These are phyloP conservation scores for Solanum microdontum DNA, from an alignment of 257 asterid species.

Conservation along the genomic window DNA sequence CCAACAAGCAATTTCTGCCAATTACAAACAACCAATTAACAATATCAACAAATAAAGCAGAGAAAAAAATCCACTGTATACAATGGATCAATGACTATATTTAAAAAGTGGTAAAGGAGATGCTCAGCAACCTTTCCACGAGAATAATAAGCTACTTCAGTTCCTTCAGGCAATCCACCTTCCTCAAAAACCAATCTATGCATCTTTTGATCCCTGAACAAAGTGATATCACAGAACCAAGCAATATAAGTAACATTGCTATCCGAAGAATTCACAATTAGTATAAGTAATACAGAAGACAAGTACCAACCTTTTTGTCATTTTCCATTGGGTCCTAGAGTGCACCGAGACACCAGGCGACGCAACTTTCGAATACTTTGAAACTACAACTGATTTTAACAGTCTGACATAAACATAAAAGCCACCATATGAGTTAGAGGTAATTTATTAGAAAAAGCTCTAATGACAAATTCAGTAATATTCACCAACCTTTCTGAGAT, in stretches of 20 bases:
- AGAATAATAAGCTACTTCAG: constrained; percentile 85
- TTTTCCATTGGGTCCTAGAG: constrained; percentile 52
- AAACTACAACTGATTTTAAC: constrained; percentile 15
- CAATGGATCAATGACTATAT: background rate
- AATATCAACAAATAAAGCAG: background rate
- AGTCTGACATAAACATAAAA: constrained; percentile 34
- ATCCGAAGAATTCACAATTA: background rate
- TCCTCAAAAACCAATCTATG: constrained; percentile 83
- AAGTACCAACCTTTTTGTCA: constrained; percentile 72
- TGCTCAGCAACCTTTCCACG: constrained; percentile 69
- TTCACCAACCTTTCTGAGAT: constrained; percentile 53
- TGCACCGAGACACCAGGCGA: constrained; percentile 31
- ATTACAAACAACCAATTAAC: constrained; percentile 11
- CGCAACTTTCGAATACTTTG: constrained; percentile 32
- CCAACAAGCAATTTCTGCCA: constrained; percentile 81
- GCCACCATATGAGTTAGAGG: background rate
- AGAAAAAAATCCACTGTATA: background rate
- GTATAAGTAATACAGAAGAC: background rate
- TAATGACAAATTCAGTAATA: background rate
- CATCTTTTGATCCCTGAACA: constrained; percentile 80
- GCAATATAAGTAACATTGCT: background rate
- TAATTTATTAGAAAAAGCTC: background rate
- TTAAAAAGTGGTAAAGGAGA: background rate
- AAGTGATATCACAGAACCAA: constrained; percentile 8
- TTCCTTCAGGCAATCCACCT: constrained; percentile 91